Percentiles rank a stretch among this genome's conserved stretches.
Evolutionary conservation across 106 monocot genomes (phyloP).

Genomic region (Platanthera zijinensis): DNA sequence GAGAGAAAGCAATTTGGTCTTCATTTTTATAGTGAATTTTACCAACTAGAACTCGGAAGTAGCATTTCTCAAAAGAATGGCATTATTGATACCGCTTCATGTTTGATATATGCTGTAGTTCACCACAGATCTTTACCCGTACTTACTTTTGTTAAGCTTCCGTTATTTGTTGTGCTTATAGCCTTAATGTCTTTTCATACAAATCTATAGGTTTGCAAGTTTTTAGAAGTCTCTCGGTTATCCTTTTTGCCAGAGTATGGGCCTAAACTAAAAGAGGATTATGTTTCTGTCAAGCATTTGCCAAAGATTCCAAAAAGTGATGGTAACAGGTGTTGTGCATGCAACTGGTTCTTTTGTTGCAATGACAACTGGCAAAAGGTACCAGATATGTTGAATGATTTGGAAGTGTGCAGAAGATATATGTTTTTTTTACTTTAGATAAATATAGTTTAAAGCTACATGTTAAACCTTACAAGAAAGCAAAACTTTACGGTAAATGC

Average conservation of each 20-base stretch:
- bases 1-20: conserved; percentile 2
- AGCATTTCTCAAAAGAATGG: neutral
- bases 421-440: neutral
- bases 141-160: neutral
- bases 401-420: neutral
- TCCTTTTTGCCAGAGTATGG: conserved; percentile 95
- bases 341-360: conserved; percentile 64
- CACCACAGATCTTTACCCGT: neutral
- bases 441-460: neutral
- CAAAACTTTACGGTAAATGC: neutral
- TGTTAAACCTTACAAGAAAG: neutral
- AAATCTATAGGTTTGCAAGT: conserved; percentile 76
- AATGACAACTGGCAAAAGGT: conserved; percentile 95
- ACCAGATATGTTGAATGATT: conserved; percentile 11
- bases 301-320: conserved; percentile 55
- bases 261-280: conserved; percentile 95
- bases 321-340: conserved; percentile 45
- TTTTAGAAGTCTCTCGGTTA: conserved; percentile 89
- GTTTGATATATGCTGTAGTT: neutral
- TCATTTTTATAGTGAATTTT: neutral
- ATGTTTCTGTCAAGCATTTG: conserved; percentile 75
- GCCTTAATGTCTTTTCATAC: neutral
- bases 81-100: neutral
- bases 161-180: neutral
- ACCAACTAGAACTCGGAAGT: neutral